Conservation (phyloP, 2,329 filamentous ascomycete species). For the Bipolaris cookei region DNA sequence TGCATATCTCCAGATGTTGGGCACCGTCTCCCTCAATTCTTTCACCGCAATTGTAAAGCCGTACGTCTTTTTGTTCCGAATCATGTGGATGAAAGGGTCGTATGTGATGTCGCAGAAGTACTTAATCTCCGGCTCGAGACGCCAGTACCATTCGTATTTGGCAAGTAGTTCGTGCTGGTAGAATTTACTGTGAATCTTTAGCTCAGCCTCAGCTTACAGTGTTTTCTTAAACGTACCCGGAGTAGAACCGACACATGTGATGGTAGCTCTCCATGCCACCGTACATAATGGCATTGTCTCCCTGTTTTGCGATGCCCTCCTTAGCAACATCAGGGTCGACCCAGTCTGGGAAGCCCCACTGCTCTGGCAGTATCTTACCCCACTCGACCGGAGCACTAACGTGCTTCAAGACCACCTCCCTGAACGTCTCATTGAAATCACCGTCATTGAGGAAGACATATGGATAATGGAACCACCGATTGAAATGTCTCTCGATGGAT, state of each 20-base stretch:
- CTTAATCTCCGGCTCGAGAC: constrained; percentile 97
- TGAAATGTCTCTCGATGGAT: constrained; percentile 98
- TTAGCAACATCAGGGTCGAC: constrained; percentile 91
- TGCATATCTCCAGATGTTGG: constrained; percentile 98
- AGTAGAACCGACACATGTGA: constrained; percentile 99
- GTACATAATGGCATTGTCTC: constrained; percentile 98
- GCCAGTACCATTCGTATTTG: constrained; percentile 99
- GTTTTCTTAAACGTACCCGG: constrained; percentile 67
- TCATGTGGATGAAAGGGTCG: constrained; percentile 96
- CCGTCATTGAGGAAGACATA: constrained; percentile 98
- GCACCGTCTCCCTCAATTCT: constrained; percentile 94
- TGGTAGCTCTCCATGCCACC: constrained; percentile 98
- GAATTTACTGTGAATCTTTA: constrained; percentile 70
- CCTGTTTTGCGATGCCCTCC: constrained; percentile 95
- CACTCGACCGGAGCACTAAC: constrained; percentile 90
- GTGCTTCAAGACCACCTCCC: constrained; percentile 84
- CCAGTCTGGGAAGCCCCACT: constrained; percentile 99
- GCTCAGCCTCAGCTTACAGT: not conserved
- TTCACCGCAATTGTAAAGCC: constrained; percentile 99
- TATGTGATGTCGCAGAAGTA: constrained; percentile 99
- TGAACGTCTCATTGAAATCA: constrained; percentile 95
- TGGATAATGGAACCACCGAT: constrained; percentile 97
- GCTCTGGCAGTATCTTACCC: constrained; percentile 85
- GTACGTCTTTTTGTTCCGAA: constrained; percentile 93
- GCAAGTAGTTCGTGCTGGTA: constrained; percentile 93